Percentiles rank a stretch among this genome's conserved stretches.
Evolutionary conservation across 2,329 filamentous ascomycete species (phyloP).

Genomic region (Rugonectria rugulosa): DNA sequence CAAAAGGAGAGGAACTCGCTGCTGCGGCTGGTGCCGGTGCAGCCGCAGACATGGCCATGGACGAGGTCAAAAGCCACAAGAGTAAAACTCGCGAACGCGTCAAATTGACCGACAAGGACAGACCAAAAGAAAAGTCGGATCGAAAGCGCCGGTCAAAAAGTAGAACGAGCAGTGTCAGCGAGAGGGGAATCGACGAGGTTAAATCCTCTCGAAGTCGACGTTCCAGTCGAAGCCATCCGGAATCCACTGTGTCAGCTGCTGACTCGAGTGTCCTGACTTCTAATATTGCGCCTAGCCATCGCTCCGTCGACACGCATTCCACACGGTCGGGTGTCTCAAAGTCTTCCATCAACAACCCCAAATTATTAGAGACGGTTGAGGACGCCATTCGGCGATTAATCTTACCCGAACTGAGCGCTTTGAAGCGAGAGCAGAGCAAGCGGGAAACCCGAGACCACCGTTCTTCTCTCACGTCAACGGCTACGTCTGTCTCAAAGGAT

Average conservation of each 20-base stretch:
- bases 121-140: slow-evolving; percentile 58
- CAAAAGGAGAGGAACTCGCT: slow-evolving; percentile 48
- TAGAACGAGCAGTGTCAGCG: slow-evolving; percentile 57
- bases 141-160: slow-evolving; percentile 57
- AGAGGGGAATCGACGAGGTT: slow-evolving; percentile 56
- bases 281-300: slow-evolving; percentile 61
- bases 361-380: slow-evolving; percentile 88
- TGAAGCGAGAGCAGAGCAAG: slow-evolving; percentile 89
- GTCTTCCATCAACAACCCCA: slow-evolving; percentile 91
- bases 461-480: slow-evolving; percentile 67
- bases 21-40: slow-evolving; percentile 46
- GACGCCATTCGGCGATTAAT: slow-evolving; percentile 91
- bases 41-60: slow-evolving; percentile 49
- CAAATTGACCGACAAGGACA: slow-evolving; percentile 50
- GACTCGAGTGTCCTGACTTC: slow-evolving; percentile 65
- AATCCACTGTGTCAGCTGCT: slow-evolving; percentile 60
- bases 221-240: slow-evolving; percentile 60
- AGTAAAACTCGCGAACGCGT: slow-evolving; percentile 54
- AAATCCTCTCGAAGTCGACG: slow-evolving; percentile 54
- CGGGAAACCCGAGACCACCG: slow-evolving; percentile 74
- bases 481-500: slow-evolving; percentile 61
- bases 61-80: slow-evolving; percentile 54
- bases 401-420: slow-evolving; percentile 86
- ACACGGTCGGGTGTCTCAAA: slow-evolving; percentile 60
- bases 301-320: slow-evolving; percentile 63